phyloP scores from a whole-genome alignment of 805 yeast species.

The Ogataea chonburiensis region DNA sequence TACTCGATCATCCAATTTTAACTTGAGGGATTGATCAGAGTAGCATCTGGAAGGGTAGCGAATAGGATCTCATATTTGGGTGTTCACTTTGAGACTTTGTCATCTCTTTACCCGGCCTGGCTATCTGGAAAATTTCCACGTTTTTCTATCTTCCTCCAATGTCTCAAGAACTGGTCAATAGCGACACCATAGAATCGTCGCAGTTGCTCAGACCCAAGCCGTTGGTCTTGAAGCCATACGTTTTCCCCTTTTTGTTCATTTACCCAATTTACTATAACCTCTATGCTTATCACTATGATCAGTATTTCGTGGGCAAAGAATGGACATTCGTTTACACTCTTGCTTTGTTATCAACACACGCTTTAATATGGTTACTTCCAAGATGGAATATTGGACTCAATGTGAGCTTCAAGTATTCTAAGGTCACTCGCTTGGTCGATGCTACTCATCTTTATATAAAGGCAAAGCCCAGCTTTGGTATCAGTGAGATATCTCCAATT shows the following conservation, averaged over 20 bases:
- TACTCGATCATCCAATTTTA: too few species aligned
- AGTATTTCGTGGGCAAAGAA: slow-evolving; percentile 81
- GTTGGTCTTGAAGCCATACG: slow-evolving; percentile 63
- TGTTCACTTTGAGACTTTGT: too few species aligned
- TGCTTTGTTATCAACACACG: slow-evolving; percentile 67
- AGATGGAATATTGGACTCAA: slow-evolving; percentile 82
- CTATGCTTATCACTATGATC: slow-evolving; percentile 69
- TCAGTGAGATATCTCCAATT: slow-evolving; percentile 74
- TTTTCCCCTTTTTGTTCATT: slow-evolving; percentile 74
- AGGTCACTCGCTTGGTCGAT: slow-evolving; percentile 50
- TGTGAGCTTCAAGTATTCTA: slow-evolving; percentile 63
- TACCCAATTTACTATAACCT: slow-evolving; percentile 73
- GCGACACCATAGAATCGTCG: slow-evolving; percentile 69
- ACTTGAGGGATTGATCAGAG: too few species aligned
- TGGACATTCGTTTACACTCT: slow-evolving; percentile 94
- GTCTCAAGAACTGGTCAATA: slow-evolving; percentile 51
- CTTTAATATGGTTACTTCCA: slow-evolving; percentile 84
- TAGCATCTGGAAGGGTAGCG: too few species aligned
- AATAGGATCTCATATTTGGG: too few species aligned
- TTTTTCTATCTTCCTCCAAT: slow-evolving; percentile 15
- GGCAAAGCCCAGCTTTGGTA: slow-evolving; percentile 84
- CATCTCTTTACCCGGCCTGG: slow-evolving; percentile 15
- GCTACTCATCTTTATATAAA: slow-evolving; percentile 74
- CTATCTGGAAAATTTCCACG: slow-evolving; percentile 10
- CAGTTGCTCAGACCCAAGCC: slow-evolving; percentile 72